Evolutionary conservation across 768 basidiomycete species (phyloP), one percentile per base, ranked within the genome.

Genomic region (Lyophyllum shimeji): DNA sequence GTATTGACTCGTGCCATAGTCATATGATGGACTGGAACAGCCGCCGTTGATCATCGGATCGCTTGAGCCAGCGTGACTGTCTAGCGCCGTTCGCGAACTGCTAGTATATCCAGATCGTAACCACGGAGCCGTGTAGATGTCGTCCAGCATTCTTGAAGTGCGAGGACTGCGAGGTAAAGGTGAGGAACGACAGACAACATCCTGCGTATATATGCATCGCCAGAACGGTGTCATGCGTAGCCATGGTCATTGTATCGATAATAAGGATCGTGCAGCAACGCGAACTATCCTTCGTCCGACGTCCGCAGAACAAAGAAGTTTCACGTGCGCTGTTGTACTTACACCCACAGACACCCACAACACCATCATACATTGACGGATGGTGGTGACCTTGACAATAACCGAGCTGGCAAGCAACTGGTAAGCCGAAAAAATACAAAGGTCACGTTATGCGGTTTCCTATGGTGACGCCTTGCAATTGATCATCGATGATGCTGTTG

Each of bases 301-400:
- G 34, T 15, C 20, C 31, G 9, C 31, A 51, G 46, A 55, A 59
- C 57, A 55, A 58, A 55, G 46, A 42, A 55, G 29, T 17, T 13
- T 29, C 23, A 20, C 37, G 15, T 9, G 24, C 5, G 7, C 34
- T 44, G 52, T 53, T 54, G 57, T 50, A 23, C 18, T 5, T 15
- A 2, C 25, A 15, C 5, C 7, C 44, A 58, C 44, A 53, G n/a
- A 50, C 33, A 24, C 29, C 17, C 24, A n/a, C 6, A 31, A n/a
- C 25, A 20, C 42, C 23, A 24, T 21, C n/a, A n/a, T 12, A 46
- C 45, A 27, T 21, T n/a, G n/a, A 29, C 27, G 27, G 39, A 40
- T 40, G 39, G 39, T 40, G 39, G 34, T 40, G 39, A 40, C 39
- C 46, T 46, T 46, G 25, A 46, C 29, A 29, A 46, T 44, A 44